Evolutionary conservation across 257 asterid species (phyloP).

Genomic region (Solanum lycopersicoides): DNA sequence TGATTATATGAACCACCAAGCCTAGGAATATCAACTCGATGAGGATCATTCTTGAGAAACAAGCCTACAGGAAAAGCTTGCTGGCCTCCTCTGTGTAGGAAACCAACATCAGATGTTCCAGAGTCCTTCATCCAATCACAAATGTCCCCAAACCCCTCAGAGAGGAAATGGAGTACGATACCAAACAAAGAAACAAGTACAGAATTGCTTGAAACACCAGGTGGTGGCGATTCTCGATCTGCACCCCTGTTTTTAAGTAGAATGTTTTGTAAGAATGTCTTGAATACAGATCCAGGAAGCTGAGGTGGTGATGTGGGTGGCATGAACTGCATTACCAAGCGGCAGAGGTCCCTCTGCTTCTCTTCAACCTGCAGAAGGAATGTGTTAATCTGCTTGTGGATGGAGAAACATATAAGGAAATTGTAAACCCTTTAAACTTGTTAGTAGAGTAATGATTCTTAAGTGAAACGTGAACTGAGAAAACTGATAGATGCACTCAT

Average conservation of each 20-base stretch:
- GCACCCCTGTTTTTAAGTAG: conserved; percentile 94
- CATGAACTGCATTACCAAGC: conserved; percentile 78
- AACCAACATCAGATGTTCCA: conserved; percentile 62
- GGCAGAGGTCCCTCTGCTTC: conserved; percentile 92
- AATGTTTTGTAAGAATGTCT: conserved; percentile 70
- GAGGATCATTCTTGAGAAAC: conserved; percentile 79
- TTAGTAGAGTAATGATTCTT: not conserved
- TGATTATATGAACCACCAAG: conserved; percentile 88
- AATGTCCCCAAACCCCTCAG: conserved; percentile 74
- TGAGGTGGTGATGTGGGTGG: conserved; percentile 72
- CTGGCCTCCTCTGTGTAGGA: conserved; percentile 88
- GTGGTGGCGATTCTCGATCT: conserved; percentile 80
- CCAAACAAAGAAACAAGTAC: conserved; percentile 80
- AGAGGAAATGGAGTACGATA: conserved; percentile 77
- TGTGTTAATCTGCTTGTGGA: not conserved
- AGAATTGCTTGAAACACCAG: conserved; percentile 90
- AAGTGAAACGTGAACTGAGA: not conserved
- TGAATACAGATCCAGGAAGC: conserved; percentile 84
- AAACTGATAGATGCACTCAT: not conserved
- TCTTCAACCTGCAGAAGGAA: conserved; percentile 64
- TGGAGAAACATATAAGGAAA: conserved; percentile 1
- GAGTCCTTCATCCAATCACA: conserved; percentile 64
- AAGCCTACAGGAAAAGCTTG: conserved; percentile 73
- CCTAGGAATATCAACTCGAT: conserved; percentile 74
- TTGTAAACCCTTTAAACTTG: not conserved